These are phyloP conservation scores for Stagonosporopsis cucurbitacearum DNA, from an alignment of 2,329 filamentous ascomycete genomes.

Conservation along the genomic window DNA sequence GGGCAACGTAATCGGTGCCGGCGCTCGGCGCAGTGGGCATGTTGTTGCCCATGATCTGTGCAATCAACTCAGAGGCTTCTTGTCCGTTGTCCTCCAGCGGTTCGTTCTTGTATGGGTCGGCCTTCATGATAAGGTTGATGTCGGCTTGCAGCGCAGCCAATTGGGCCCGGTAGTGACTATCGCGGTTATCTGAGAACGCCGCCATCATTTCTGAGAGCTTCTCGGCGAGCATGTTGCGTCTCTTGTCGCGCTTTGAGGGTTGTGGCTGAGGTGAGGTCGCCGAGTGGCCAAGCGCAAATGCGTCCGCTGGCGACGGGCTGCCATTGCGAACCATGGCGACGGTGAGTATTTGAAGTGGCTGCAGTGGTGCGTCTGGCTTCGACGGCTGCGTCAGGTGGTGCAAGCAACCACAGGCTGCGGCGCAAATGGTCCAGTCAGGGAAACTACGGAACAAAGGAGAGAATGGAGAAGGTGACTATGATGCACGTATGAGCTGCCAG, in stretches of 20 bases:
- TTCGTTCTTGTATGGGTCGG: slow-evolving; percentile 77
- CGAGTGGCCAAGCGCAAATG: slow-evolving; percentile 45
- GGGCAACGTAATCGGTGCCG: slow-evolving; percentile 70
- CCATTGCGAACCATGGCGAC: slow-evolving; percentile 48
- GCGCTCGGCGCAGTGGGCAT: slow-evolving; percentile 55
- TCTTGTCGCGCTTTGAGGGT: slow-evolving; percentile 87
- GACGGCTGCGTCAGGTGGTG: slow-evolving; percentile 5
- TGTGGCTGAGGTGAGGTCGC: slow-evolving; percentile 55
- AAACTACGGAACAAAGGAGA: too few relatives aligned
- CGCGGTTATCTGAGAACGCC: slow-evolving; percentile 79
- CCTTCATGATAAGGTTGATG: slow-evolving; percentile 82
- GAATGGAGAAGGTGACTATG: background rate
- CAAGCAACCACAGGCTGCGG: slow-evolving; percentile 13
- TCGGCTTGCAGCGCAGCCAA: slow-evolving; percentile 91
- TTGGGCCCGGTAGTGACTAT: slow-evolving; percentile 85
- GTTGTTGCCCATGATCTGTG: slow-evolving; percentile 51
- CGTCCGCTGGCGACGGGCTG: slow-evolving; percentile 47
- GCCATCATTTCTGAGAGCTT: slow-evolving; percentile 77
- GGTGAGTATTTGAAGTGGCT: background rate
- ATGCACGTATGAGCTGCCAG: slow-evolving; percentile 6
- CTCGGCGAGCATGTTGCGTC: slow-evolving; percentile 81
- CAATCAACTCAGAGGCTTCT: slow-evolving; percentile 68
- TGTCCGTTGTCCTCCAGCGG: slow-evolving; percentile 71
- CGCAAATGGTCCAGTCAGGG: slow-evolving; percentile 1
- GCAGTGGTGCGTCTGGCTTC: background rate